Percentiles rank a stretch among this genome's conserved stretches.
These are phyloP conservation scores for Saccharomycopsis phalli DNA, from an alignment of 1,139 yeast genomes.

Conservation along the genomic window DNA sequence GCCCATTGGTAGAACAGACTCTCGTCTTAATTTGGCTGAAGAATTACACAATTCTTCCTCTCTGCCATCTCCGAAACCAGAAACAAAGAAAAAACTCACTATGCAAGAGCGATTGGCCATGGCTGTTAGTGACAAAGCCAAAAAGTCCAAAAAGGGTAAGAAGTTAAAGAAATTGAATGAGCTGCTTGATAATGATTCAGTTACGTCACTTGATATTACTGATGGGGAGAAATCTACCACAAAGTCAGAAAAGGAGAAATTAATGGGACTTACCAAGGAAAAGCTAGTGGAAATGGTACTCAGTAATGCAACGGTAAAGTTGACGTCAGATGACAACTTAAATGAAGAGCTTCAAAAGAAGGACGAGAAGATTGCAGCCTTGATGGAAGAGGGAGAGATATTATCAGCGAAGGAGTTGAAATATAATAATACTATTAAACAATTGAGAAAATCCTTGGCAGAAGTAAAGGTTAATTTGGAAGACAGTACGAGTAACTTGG, in stretches of 20 bases:
- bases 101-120: slow-evolving; percentile 74
- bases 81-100: slow-evolving; percentile 44
- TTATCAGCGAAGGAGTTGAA: slow-evolving; percentile 68
- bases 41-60: too few relatives aligned
- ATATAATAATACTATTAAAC: slow-evolving; percentile 58
- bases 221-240: background rate
- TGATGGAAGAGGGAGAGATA: slow-evolving; percentile 72
- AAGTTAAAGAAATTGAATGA: slow-evolving; percentile 21
- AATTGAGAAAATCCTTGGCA: slow-evolving; percentile 43
- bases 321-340: slow-evolving; percentile 22
- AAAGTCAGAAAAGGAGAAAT: background rate
- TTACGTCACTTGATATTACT: background rate
- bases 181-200: background rate
- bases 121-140: slow-evolving; percentile 54
- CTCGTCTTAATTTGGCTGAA: too few relatives aligned
- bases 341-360: slow-evolving; percentile 34
- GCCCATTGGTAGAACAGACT: too few relatives aligned
- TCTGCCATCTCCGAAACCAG: slow-evolving; percentile 1
- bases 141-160: slow-evolving; percentile 22
- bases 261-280: slow-evolving; percentile 12
- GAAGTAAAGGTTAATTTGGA: slow-evolving; percentile 34
- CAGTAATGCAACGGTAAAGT: slow-evolving; percentile 19
- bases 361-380: slow-evolving; percentile 47
- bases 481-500: slow-evolving; percentile 23
- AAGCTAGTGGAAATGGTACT: slow-evolving; percentile 20